Percentiles rank a stretch among this genome's conserved stretches.
These are phyloP conservation scores for Eucalyptus marginata DNA, from an alignment of 345 rosid species.

Conservation along the genomic window DNA sequence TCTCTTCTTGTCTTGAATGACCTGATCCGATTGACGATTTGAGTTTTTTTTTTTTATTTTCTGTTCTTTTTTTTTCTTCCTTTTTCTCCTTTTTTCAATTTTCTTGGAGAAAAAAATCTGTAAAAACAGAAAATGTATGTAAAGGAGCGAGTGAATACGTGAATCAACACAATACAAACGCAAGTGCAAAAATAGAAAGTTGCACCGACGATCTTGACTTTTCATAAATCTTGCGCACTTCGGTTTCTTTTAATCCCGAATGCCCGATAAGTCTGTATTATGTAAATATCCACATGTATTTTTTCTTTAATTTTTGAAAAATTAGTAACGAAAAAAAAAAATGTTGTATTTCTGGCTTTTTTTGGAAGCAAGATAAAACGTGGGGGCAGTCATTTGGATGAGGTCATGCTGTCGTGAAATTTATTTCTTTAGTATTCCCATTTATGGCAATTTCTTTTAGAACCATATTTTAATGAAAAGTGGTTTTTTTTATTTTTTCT, in stretches of 20 bases:
- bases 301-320: not conserved
- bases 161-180: not conserved
- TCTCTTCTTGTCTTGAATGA: not conserved
- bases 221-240: not conserved
- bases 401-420: not conserved
- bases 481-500: not conserved
- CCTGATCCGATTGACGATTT: not conserved
- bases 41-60: not conserved
- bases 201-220: not conserved
- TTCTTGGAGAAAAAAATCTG: not conserved
- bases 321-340: rapidly evolving
- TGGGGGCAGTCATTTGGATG: not conserved
- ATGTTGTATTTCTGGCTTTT: not conserved
- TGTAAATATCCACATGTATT: not conserved
- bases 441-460: not conserved
- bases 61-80: not conserved
- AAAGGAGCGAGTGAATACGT: not conserved
- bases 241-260: not conserved
- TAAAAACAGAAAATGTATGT: not conserved
- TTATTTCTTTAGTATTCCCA: not conserved
- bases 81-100: not conserved
- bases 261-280: not conserved
- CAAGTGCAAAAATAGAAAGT: not conserved
- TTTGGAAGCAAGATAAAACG: not conserved
- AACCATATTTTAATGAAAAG: not conserved